Base-by-base conservation (phyloP, 805 yeast genomes). In the Saturnispora hagleri region DNA sequence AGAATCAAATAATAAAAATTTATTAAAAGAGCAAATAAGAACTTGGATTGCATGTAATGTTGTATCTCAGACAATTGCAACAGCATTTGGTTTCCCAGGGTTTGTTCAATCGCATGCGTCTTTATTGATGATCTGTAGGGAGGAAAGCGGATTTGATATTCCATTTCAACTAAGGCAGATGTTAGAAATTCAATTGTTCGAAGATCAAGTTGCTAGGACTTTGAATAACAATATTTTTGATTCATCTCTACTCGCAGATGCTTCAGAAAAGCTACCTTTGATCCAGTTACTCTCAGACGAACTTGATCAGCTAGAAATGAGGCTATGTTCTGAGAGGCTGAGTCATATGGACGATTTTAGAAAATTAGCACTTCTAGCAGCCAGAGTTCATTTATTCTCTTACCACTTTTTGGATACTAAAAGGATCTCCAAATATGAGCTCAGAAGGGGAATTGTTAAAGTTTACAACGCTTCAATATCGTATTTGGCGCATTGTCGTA, bases 21-120 rank as follows among this genome's bases (percentile, higher is more conserved):
- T 81, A 60, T 66, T 86, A 15, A 77, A 77, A 27, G 99, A 93
- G 67, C 95, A 89, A 60, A 75, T 82, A 34, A 77, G 84, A 53
- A 91, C 99, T 0, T 91, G 99, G 99, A 79, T 88, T n/a, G 79
- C 88, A 10, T 89, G 97, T 62, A 93, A 93, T 63, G 77, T 87
- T 22, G 95, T 87, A 0, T 85, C 95, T 2, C 98, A 93, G 66
- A 79, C 84, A 2, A 82, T 93, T 55, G 96, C 96, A 3, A 81
- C 95, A 2, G 84, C 95, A 10, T 89, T 89, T 69, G 99, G 99
- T 18, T 90, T 86, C 62, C 99, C 98, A 0, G 89, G 95, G 0
- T 89, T 89, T 67, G 90, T 87, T 4, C 87, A 84, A 53, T 86
- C 89, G 62, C 96, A 89, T 63, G 75, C 84, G 26, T 75, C 89